These are phyloP conservation scores for Cyphellophora europaea DNA, from an alignment of 2,329 filamentous ascomycete genomes.

Conservation along the genomic window DNA sequence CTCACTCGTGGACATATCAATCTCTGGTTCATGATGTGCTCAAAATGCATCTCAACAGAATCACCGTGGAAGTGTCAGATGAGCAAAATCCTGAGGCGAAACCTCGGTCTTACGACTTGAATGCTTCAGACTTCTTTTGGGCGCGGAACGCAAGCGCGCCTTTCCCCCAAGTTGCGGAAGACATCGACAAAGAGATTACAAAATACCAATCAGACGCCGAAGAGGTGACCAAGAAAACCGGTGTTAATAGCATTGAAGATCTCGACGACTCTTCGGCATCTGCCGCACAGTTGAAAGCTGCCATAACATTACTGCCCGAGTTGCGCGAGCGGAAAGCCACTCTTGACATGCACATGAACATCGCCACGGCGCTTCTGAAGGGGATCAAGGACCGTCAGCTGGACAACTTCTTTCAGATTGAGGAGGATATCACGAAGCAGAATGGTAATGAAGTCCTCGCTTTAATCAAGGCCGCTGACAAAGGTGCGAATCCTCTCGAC, in stretches of 20 bases:
- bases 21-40: constrained; percentile 73
- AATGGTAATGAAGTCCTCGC: constrained; percentile 83
- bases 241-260: constrained; percentile 85
- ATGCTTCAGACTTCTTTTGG: constrained; percentile 92
- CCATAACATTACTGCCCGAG: constrained; percentile 86
- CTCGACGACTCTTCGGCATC: constrained; percentile 81
- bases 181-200: constrained; percentile 87
- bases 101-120: constrained; percentile 86
- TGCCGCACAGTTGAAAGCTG: constrained; percentile 89
- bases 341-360: constrained; percentile 99
- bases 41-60: constrained; percentile 79
- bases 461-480: constrained; percentile 67
- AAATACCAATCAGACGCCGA: constrained; percentile 93
- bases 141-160: constrained; percentile 79
- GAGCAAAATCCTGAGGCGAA: constrained; percentile 62
- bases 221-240: constrained; percentile 90
- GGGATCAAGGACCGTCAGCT: constrained; percentile 93
- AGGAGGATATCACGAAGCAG: constrained; percentile 87
- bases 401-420: constrained; percentile 91
- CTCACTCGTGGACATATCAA: constrained; percentile 88
- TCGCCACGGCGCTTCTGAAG: constrained; percentile 66
- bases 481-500: constrained; percentile 75
- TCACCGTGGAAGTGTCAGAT: constrained; percentile 75
- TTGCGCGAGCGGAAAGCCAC: constrained; percentile 84
- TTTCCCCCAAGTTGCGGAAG: constrained; percentile 92